Evolutionary conservation across 208 protist species (phyloP).

Genomic region (Trypanosoma caninum): DNA sequence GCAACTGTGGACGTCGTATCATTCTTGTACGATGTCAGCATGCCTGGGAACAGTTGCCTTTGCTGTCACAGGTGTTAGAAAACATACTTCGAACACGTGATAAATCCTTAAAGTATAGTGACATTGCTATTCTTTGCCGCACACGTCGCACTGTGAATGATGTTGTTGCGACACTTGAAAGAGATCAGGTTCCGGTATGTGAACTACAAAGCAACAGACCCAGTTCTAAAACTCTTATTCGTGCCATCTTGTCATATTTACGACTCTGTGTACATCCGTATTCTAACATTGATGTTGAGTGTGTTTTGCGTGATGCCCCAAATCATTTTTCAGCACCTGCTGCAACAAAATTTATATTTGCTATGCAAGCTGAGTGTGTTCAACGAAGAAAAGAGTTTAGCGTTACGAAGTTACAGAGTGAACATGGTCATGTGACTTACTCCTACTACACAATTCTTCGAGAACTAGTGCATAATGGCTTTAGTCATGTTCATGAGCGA

Average conservation of each 20-base stretch:
- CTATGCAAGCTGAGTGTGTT: slow-evolving; percentile 36
- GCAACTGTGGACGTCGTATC: slow-evolving; percentile 29
- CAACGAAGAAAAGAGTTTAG: slow-evolving; percentile 22
- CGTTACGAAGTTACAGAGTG: slow-evolving; percentile 7
- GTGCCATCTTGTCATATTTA: slow-evolving; percentile 52
- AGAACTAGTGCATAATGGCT: slow-evolving; percentile 54
- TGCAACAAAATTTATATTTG: slow-evolving; percentile 45
- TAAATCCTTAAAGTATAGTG: slow-evolving; percentile 34
- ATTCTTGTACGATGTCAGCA: slow-evolving; percentile 36
- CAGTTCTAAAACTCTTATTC: slow-evolving; percentile 36
- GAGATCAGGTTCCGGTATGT: slow-evolving; percentile 45
- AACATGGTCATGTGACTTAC: slow-evolving; percentile 26
- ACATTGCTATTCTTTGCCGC: slow-evolving; percentile 85
- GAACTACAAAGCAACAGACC: slow-evolving; percentile 32
- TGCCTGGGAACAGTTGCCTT: slow-evolving; percentile 34
- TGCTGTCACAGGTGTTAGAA: slow-evolving; percentile 46
- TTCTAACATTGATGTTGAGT: slow-evolving; percentile 54
- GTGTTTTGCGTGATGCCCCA: slow-evolving; percentile 39
- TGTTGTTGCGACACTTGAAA: slow-evolving; percentile 32
- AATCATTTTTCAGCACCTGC: slow-evolving; percentile 26
- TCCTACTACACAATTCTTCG: slow-evolving; percentile 54
- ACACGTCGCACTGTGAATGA: slow-evolving; percentile 43
- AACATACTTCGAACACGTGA: slow-evolving; percentile 40
- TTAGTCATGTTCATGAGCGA: slow-evolving; percentile 22
- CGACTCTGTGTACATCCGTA: slow-evolving; percentile 57